phyloP scores from a whole-genome alignment of 2,329 filamentous ascomycete species.

The Neofusicoccum umdonicola region DNA sequence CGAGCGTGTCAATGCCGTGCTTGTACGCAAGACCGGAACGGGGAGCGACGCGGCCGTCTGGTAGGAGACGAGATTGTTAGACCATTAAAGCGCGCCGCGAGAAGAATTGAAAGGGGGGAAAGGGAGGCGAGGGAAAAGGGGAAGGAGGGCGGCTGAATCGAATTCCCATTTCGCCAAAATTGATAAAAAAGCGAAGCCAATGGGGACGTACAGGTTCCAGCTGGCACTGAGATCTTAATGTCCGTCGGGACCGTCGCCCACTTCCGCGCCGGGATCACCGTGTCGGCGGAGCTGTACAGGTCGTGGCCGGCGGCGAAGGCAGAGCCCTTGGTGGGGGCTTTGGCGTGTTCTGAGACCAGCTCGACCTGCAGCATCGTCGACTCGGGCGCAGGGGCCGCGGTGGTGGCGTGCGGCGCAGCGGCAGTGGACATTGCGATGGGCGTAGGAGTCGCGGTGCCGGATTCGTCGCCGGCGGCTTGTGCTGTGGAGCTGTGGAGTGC shows the following conservation, averaged over 20 bases:
- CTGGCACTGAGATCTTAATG: slow-evolving; percentile 85
- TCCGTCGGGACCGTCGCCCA: slow-evolving; percentile 88
- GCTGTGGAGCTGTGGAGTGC: slow-evolving; percentile 21
- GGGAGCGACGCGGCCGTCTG: slow-evolving; percentile 85
- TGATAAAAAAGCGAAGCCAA: not conserved
- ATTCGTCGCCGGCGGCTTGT: slow-evolving; percentile 26
- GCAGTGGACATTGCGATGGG: slow-evolving; percentile 26
- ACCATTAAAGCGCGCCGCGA: not conserved
- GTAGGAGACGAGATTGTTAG: not conserved
- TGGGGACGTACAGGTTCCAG: slow-evolving; percentile 73
- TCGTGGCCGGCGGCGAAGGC: slow-evolving; percentile 92
- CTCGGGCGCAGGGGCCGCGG: slow-evolving; percentile 44
- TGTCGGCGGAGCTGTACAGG: slow-evolving; percentile 74
- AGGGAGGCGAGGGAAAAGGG: not conserved
- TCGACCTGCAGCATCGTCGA: slow-evolving; percentile 69
- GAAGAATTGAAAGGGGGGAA: not conserved
- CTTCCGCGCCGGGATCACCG: slow-evolving; percentile 74
- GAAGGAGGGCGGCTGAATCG: not conserved
- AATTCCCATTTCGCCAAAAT: not conserved
- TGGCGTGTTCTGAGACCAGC: slow-evolving; percentile 78
- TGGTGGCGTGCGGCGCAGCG: slow-evolving; percentile 15
- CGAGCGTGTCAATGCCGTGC: slow-evolving; percentile 93
- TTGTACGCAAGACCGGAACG: slow-evolving; percentile 89
- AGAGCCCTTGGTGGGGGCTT: slow-evolving; percentile 82
- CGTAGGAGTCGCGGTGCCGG: slow-evolving; percentile 36